A percentile compares a stretch with the other conserved stretches of the same genome.
phyloP scores from a whole-genome alignment of 2,329 filamentous ascomycete genomes.

The Eurotiales sp. region DNA sequence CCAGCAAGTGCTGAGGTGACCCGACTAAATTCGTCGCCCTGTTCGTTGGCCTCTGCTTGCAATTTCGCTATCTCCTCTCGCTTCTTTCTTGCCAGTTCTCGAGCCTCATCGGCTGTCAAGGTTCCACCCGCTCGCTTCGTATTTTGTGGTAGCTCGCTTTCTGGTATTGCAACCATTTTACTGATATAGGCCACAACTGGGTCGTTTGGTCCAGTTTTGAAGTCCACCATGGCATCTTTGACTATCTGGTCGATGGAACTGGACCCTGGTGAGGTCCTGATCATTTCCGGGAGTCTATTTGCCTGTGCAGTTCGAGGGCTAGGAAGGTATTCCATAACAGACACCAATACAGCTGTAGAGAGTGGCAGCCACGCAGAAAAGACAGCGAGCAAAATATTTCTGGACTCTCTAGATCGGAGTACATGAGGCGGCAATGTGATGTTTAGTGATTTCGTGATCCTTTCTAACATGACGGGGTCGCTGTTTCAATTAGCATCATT shows the following conservation, averaged over 20 bases:
- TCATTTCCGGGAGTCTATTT: slow-evolving; percentile 71
- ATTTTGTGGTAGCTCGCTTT: slow-evolving; percentile 86
- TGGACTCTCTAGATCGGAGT: slow-evolving; percentile 75
- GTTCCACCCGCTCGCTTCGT: slow-evolving; percentile 64
- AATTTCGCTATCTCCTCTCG: slow-evolving; percentile 80
- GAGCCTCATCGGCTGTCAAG: slow-evolving; percentile 83
- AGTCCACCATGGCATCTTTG: slow-evolving; percentile 76
- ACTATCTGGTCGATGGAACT: slow-evolving; percentile 65
- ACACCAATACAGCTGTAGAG: slow-evolving; percentile 87
- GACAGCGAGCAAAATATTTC: slow-evolving; percentile 76
- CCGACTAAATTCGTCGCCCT: slow-evolving; percentile 50
- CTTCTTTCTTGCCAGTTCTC: slow-evolving; percentile 82
- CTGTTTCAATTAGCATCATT: slow-evolving; percentile 44
- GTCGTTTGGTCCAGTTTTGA: slow-evolving; percentile 65
- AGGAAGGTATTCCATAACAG: slow-evolving; percentile 87
- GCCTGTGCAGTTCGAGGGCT: slow-evolving; percentile 78
- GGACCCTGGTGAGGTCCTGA: slow-evolving; percentile 75
- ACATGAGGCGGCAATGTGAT: slow-evolving; percentile 83
- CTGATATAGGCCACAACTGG: slow-evolving; percentile 93
- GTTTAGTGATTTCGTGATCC: slow-evolving; percentile 87
- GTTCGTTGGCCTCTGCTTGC: slow-evolving; percentile 56
- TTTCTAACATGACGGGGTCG: slow-evolving; percentile 78
- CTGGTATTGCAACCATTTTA: slow-evolving; percentile 95
- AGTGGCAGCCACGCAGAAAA: slow-evolving; percentile 89
- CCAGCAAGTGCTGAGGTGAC: slow-evolving; percentile 60